These are phyloP conservation scores for Arachnopeziza araneosa DNA, from an alignment of 2,329 filamentous ascomycete species.

Conservation along the genomic window DNA sequence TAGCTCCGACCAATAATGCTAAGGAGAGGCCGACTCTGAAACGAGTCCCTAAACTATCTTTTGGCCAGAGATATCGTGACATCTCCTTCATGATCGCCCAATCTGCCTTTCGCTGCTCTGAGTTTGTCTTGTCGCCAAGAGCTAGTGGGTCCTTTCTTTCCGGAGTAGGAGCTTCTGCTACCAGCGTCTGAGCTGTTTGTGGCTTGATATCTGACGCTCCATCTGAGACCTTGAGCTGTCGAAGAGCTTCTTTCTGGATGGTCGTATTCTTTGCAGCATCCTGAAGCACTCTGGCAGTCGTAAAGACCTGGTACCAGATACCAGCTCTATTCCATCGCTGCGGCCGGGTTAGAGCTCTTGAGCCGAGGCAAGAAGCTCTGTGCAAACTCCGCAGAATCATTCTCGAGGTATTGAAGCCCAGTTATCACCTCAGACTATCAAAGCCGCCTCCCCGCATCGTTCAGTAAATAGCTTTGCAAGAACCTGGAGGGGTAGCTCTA, in stretches of 20 bases:
- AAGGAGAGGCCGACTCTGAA: slow-evolving; percentile 82
- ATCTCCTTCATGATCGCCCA: slow-evolving; percentile 99
- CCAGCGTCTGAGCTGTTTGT: slow-evolving; percentile 20
- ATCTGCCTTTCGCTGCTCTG: slow-evolving; percentile 92
- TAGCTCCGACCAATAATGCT: slow-evolving; percentile 77
- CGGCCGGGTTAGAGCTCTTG: slow-evolving; percentile 18
- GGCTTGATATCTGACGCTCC: slow-evolving; percentile 19
- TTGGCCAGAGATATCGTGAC: slow-evolving; percentile 93
- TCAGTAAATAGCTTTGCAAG: slow-evolving; percentile 2
- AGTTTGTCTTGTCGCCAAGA: slow-evolving; percentile 60
- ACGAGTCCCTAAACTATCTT: slow-evolving; percentile 77
- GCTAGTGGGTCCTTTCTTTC: slow-evolving; percentile 51
- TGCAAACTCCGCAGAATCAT: slow-evolving; percentile 28
- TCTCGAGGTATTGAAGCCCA: slow-evolving; percentile 8
- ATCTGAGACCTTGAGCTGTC: slow-evolving; percentile 17
- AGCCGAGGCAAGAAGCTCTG: slow-evolving; percentile 25
- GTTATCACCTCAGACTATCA: slow-evolving; percentile 15
- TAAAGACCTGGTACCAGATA: slow-evolving; percentile 26
- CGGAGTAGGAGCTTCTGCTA: slow-evolving; percentile 11
- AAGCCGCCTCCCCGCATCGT: slow-evolving; percentile 18
- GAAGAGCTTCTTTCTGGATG: slow-evolving; percentile 18
- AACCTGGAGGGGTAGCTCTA: slow-evolving; percentile 21
- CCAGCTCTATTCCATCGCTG: slow-evolving; percentile 20
- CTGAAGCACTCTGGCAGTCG: slow-evolving; percentile 21
- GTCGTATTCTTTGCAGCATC: slow-evolving; percentile 18